Evolutionary conservation across 2,329 filamentous ascomycete genomes (phyloP), one percentile per base, ranked within the genome.

Genomic region (Fusarium protoensiforme): DNA sequence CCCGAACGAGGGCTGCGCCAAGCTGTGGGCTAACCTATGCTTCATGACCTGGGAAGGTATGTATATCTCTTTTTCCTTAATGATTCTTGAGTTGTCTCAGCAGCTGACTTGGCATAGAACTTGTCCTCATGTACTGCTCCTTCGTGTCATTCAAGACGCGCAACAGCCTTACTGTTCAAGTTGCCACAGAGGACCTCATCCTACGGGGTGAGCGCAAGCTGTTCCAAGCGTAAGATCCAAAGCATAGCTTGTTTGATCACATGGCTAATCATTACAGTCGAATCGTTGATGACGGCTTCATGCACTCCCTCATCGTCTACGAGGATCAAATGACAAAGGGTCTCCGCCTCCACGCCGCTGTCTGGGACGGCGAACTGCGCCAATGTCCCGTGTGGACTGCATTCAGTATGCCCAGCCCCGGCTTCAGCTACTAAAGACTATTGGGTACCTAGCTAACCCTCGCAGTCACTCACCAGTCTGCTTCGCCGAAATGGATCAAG

Each of bases 351-450:
- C 89, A 91, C 56, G 87, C 88, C 14, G 84, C 87, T 2, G 85
- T 89, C 0, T 86, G 84, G 83, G 85, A 87, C n/a, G 89, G 88
- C 3, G 85, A 87, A 60, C 77, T 90, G 58, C 83, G 82, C 33
- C 83, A 83, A 59, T 90, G 88, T 73, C 90, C 90, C 1, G 85
- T 92, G 10, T 92, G 90, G 90, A 92, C 90, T 3, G 89, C 90
- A 3, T 92, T 92, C 74, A 81, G 89, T 91, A 81, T 29, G 86
- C 71, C 29, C n/a, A 20, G 20, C 14, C 13, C 35, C 29, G 22
- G 20, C 2, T 41, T 31, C 16, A 10, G 3, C 8, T 35, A 7
- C 18, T 11, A 24, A 29, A 22, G 3, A 14, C 39, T 41, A 27
- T 4, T 20, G 18, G 35, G 46, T 29, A 43, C 60, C 43, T 63